Evolutionary conservation across 2,329 filamentous ascomycete genomes (phyloP).

Genomic region (Aureobasidium subglaciale): DNA sequence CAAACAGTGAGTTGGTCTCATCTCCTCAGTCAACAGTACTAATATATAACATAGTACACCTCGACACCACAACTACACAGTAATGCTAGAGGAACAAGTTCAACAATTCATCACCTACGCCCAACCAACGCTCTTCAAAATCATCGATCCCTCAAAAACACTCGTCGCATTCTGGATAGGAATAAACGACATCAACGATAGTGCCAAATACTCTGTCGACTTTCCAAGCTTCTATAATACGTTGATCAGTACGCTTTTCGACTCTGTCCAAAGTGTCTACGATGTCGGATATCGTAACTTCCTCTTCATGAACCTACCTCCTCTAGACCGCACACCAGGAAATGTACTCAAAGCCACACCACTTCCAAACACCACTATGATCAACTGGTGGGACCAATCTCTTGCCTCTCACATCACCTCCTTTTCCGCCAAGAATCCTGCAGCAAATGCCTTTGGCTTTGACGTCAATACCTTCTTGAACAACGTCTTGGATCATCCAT

Average conservation of each 20-base stretch:
- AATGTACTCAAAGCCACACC: slow-evolving; percentile 31
- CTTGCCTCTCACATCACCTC: slow-evolving; percentile 29
- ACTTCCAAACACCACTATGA: slow-evolving; percentile 40
- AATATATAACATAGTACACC: slow-evolving; percentile 24
- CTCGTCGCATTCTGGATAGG: slow-evolving; percentile 49
- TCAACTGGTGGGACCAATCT: slow-evolving; percentile 39
- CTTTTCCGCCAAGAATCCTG: slow-evolving; percentile 29
- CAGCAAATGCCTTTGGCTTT: slow-evolving; percentile 37
- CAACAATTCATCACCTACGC: slow-evolving; percentile 42
- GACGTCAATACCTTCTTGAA: slow-evolving; percentile 39
- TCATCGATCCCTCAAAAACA: slow-evolving; percentile 31
- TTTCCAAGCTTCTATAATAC: slow-evolving; percentile 38
- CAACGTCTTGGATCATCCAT: slow-evolving; percentile 36
- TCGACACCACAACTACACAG: slow-evolving; percentile 35
- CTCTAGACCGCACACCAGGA: slow-evolving; percentile 40
- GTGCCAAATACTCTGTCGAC: slow-evolving; percentile 25
- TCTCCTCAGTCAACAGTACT: neutral
- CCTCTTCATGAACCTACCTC: slow-evolving; percentile 47
- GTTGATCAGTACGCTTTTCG: slow-evolving; percentile 37
- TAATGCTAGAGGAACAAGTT: slow-evolving; percentile 45
- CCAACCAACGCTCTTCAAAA: slow-evolving; percentile 32
- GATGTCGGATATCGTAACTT: slow-evolving; percentile 39
- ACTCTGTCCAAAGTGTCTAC: slow-evolving; percentile 35
- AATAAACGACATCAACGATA: slow-evolving; percentile 51
- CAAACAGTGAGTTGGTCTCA: slow-evolving; percentile 27